Conservation (phyloP, 2,329 filamentous ascomycete species). For the Aspergillus neotritici region DNA sequence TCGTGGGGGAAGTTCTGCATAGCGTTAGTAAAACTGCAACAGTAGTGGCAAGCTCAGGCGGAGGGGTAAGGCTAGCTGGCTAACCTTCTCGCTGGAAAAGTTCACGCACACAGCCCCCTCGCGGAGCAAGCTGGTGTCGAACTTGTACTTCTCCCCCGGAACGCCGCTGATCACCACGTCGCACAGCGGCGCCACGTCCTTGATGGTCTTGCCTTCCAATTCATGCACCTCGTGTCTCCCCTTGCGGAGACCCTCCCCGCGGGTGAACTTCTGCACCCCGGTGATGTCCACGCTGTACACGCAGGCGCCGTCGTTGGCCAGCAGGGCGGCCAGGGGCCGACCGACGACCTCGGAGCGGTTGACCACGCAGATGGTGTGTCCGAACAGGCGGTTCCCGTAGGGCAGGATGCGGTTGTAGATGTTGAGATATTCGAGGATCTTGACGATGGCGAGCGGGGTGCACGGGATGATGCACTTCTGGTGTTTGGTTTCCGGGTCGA, state of each 20-base stretch:
- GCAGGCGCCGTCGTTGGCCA: slow-evolving; percentile 92
- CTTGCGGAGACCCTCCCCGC: slow-evolving; percentile 81
- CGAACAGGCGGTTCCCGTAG: slow-evolving; percentile 86
- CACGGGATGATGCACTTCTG: slow-evolving; percentile 93
- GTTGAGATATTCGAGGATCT: slow-evolving; percentile 90
- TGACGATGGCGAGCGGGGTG: slow-evolving; percentile 91
- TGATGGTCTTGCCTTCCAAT: slow-evolving; percentile 70
- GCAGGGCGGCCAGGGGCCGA: slow-evolving; percentile 79
- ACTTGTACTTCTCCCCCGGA: slow-evolving; percentile 80
- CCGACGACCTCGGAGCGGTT: slow-evolving; percentile 96
- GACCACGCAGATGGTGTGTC: slow-evolving; percentile 91
- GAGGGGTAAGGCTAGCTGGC: slow-evolving; percentile 7
- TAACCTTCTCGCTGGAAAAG: slow-evolving; percentile 81
- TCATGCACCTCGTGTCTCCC: slow-evolving; percentile 80
- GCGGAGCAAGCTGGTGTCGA: slow-evolving; percentile 73
- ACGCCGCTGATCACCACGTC: slow-evolving; percentile 95
- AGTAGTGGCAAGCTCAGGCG: background rate
- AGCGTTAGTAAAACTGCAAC: slow-evolving; percentile 4
- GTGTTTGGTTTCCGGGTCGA: slow-evolving; percentile 61
- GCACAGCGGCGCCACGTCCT: slow-evolving; percentile 77
- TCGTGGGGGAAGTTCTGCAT: slow-evolving; percentile 74
- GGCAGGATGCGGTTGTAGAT: slow-evolving; percentile 95
- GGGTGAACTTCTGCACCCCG: slow-evolving; percentile 85
- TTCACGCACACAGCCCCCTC: slow-evolving; percentile 98
- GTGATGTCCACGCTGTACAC: slow-evolving; percentile 94